These are phyloP conservation scores for Anthracocystis walkeri DNA, from an alignment of 1,284 basidiomycete genomes.

Conservation along the genomic window DNA sequence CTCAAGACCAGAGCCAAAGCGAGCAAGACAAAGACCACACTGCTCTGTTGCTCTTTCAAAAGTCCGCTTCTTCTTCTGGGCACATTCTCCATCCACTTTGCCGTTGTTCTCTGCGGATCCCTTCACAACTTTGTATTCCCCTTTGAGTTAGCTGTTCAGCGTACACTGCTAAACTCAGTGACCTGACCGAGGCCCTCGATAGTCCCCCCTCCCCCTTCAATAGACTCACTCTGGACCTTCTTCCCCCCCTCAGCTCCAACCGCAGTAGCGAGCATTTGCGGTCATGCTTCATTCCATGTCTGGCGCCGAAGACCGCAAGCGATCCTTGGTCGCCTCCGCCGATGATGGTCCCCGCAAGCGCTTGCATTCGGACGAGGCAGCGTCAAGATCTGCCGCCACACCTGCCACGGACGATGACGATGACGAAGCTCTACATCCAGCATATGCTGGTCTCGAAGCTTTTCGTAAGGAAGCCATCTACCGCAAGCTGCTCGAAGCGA, in stretches of 20 bases:
- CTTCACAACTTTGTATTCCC: too few species aligned
- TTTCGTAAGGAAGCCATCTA: slow-evolving; percentile 67
- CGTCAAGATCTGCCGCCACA: slow-evolving; percentile 19
- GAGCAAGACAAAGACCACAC: neutral
- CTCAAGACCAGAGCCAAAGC: neutral
- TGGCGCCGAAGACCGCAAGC: slow-evolving; percentile 55
- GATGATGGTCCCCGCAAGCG: slow-evolving; percentile 47
- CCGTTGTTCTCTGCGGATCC: neutral
- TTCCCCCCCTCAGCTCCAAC: neutral
- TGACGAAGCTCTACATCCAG: slow-evolving; percentile 39
- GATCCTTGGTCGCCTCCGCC: slow-evolving; percentile 34
- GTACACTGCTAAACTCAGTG: neutral
- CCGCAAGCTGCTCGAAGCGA: slow-evolving; percentile 58
- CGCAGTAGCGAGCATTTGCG: neutral
- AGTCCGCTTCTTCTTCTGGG: neutral
- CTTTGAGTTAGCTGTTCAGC: neutral
- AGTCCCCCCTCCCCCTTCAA: neutral
- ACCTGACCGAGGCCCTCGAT: neutral
- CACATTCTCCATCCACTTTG: slow-evolving; percentile 1
- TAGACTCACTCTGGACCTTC: neutral
- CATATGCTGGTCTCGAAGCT: slow-evolving; percentile 41
- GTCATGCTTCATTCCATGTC: slow-evolving; percentile 48
- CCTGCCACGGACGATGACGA: slow-evolving; percentile 37
- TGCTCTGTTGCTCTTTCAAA: neutral
- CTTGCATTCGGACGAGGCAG: slow-evolving; percentile 34